These are phyloP conservation scores for Verticillium klebahnii DNA, from an alignment of 2,329 filamentous ascomycete species.

Conservation along the genomic window DNA sequence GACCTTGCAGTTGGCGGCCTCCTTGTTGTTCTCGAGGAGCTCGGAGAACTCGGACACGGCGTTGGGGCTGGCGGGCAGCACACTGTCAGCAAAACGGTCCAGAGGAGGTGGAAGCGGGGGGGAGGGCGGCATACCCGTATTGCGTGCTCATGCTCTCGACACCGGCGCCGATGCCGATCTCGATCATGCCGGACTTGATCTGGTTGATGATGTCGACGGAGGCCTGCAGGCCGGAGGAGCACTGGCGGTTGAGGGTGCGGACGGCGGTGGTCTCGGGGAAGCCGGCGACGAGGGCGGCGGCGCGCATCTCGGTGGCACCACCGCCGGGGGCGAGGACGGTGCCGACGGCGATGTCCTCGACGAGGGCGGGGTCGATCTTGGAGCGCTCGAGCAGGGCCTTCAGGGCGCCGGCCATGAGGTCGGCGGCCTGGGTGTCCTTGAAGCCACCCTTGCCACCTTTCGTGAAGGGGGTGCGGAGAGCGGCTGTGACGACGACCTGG, in stretches of 20 bases:
- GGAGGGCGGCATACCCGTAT: conserved; percentile 63
- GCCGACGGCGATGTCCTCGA: conserved; percentile 91
- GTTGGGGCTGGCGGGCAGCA: conserved; percentile 48
- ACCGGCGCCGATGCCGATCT: conserved; percentile 87
- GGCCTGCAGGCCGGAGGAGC: conserved; percentile 87
- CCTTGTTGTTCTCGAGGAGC: conserved; percentile 72
- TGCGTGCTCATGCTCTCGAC: conserved; percentile 95
- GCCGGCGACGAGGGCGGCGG: conserved; percentile 82
- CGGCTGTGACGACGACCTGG: conserved; percentile 86
- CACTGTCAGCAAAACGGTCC: not conserved
- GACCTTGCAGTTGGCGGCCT: conserved; percentile 94
- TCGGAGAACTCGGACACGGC: conserved; percentile 94
- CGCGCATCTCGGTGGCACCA: conserved; percentile 94
- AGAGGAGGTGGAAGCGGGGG: not conserved
- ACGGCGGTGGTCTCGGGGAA: conserved; percentile 85
- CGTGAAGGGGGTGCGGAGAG: conserved; percentile 86
- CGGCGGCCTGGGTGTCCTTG: conserved; percentile 87
- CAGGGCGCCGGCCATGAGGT: conserved; percentile 81
- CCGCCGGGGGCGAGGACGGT: conserved; percentile 88
- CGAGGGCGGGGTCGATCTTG: conserved; percentile 78
- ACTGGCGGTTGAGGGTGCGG: conserved; percentile 87
- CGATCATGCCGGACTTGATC: conserved; percentile 88
- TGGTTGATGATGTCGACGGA: conserved; percentile 93
- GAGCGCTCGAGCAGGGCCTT: conserved; percentile 78
- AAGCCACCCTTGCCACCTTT: conserved; percentile 91